A percentile compares a stretch with the other conserved stretches of the same genome.
These are phyloP conservation scores for Lactarius psammicola DNA, from an alignment of 768 basidiomycete genomes.

Conservation along the genomic window DNA sequence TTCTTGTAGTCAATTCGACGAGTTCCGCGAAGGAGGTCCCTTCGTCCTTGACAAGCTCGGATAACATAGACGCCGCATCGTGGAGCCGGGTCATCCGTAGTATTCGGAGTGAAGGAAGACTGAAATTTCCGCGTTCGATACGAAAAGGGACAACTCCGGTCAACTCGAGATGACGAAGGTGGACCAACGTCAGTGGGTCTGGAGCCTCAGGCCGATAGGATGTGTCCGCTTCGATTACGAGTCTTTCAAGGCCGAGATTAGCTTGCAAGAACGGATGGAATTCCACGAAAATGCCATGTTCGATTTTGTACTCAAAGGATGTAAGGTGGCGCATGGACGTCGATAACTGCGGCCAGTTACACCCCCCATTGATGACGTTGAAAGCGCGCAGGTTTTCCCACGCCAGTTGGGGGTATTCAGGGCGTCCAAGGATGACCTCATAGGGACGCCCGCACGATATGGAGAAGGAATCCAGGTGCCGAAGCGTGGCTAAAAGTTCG, in stretches of 20 bases:
- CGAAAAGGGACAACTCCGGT: background rate
- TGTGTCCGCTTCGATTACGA: conserved; percentile 20
- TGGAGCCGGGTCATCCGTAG: conserved; percentile 5
- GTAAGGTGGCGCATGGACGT: conserved; percentile 13
- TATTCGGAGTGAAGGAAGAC: conserved; percentile 23
- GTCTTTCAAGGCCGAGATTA: conserved; percentile 30
- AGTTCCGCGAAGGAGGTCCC: conserved; percentile 23
- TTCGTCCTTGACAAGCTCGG: conserved; percentile 7
- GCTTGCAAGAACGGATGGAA: conserved; percentile 28
- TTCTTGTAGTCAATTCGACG: conserved; percentile 18
- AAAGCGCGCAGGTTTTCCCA: conserved; percentile 15
- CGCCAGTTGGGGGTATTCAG: background rate
- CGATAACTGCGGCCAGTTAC: conserved; percentile 8
- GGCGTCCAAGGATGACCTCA: background rate
- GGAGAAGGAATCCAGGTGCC: conserved; percentile 13
- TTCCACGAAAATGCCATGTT: background rate
- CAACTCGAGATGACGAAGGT: conserved; percentile 26
- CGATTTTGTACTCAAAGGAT: conserved; percentile 25
- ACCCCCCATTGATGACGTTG: conserved; percentile 6
- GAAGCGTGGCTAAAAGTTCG: conserved; percentile 1
- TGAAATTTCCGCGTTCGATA: background rate
- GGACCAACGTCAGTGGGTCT: conserved; percentile 10
- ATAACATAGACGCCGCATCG: background rate
- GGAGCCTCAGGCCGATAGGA: background rate
- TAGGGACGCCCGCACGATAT: background rate